A percentile compares a stretch with the other conserved stretches of the same genome.
phyloP scores from a whole-genome alignment of 371 early-diverging fungal genomes.

The Smittium culicis region DNA sequence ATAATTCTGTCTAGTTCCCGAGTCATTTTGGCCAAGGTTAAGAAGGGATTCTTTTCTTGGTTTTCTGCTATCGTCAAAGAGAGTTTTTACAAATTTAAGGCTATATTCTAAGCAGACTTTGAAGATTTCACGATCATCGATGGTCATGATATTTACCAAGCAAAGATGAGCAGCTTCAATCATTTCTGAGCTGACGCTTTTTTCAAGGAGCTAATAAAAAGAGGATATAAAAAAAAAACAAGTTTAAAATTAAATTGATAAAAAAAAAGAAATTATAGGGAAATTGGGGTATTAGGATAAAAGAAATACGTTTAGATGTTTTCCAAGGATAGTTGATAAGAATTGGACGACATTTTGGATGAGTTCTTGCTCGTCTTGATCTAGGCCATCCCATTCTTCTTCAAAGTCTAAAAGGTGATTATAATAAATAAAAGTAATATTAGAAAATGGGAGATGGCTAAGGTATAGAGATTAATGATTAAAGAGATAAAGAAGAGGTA shows the following conservation, averaged over 20 bases:
- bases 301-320: slow-evolving; percentile 55
- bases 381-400: slow-evolving; percentile 63
- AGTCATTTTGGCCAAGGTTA: slow-evolving; percentile 24
- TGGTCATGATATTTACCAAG: slow-evolving; percentile 72
- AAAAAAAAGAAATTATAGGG: neutral
- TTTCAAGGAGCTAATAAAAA: slow-evolving; percentile 44
- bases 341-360: slow-evolving; percentile 77
- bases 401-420: slow-evolving; percentile 43
- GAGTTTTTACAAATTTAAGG: slow-evolving; percentile 58
- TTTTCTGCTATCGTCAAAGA: slow-evolving; percentile 22
- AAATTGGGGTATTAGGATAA: neutral
- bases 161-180: slow-evolving; percentile 75
- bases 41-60: slow-evolving; percentile 30
- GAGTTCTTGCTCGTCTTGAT: slow-evolving; percentile 79
- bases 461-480: no score
- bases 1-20: slow-evolving; percentile 48
- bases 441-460: neutral
- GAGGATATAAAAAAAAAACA: neutral
- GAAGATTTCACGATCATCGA: slow-evolving; percentile 92
- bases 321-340: slow-evolving; percentile 65
- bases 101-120: slow-evolving; percentile 96
- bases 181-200: slow-evolving; percentile 41
- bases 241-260: neutral
- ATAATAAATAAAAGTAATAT: slow-evolving; percentile 5
- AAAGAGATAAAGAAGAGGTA: neutral